phyloP scores from a whole-genome alignment of 2,329 filamentous ascomycete species.

The Neofusicoccum kwambonambiense region DNA sequence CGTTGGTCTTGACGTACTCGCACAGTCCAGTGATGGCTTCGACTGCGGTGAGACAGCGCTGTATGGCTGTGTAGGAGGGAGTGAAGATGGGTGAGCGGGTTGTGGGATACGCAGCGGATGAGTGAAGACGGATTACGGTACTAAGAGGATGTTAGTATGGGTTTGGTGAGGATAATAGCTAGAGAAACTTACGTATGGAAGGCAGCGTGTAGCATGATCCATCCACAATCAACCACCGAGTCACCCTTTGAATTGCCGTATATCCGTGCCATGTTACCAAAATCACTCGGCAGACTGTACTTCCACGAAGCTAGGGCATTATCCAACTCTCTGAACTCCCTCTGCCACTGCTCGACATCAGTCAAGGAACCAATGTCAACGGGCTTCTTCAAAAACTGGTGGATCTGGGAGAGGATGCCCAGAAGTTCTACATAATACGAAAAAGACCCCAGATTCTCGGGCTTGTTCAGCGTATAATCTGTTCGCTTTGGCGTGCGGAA shows the following conservation, averaged over 20 bases:
- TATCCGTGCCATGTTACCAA: constrained; percentile 77
- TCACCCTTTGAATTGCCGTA: constrained; percentile 45
- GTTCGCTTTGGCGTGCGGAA: constrained; percentile 55
- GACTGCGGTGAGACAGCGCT: constrained; percentile 79
- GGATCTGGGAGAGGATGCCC: constrained; percentile 81
- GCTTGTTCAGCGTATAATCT: constrained; percentile 66
- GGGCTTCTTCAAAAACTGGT: constrained; percentile 83
- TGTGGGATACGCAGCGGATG: constrained; percentile 87
- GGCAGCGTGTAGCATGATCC: constrained; percentile 88
- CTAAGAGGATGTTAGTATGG: constrained; percentile 32
- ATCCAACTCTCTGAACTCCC: constrained; percentile 81
- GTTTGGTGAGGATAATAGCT: background rate
- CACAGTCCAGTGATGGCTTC: constrained; percentile 68
- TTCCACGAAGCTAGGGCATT: constrained; percentile 79
- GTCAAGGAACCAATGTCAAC: constrained; percentile 81
- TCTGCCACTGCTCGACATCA: constrained; percentile 88
- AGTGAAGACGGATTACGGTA: constrained; percentile 85
- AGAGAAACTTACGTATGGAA: constrained; percentile 68
- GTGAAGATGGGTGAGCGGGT: constrained; percentile 86
- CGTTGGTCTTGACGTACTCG: constrained; percentile 71
- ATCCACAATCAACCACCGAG: constrained; percentile 67
- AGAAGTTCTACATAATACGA: constrained; percentile 89
- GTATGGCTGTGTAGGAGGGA: constrained; percentile 79
- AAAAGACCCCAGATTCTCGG: constrained; percentile 83
- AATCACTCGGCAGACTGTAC: constrained; percentile 76